Evolutionary conservation across 148 eudicot species (phyloP).

Genomic region (Vaccinium darrowii): DNA sequence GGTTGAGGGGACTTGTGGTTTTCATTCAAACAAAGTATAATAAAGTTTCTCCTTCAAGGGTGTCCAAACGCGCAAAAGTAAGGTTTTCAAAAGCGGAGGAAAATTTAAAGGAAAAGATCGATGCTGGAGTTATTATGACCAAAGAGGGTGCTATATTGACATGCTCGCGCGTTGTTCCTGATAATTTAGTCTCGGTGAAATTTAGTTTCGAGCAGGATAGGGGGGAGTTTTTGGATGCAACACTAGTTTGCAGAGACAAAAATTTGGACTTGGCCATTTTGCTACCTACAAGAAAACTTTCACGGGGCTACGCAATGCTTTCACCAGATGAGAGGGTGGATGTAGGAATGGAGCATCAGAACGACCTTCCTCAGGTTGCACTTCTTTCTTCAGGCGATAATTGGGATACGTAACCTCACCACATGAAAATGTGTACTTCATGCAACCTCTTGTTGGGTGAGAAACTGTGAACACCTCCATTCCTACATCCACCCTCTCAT

Average conservation of each 20-base stretch:
- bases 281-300: neutral
- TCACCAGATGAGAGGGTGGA: neutral
- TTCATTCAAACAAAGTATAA: neutral
- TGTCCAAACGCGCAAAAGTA: too few species aligned
- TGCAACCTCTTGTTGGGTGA: too few species aligned
- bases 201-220: neutral
- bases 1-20: neutral
- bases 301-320: neutral
- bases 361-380: too few species aligned
- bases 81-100: too few species aligned
- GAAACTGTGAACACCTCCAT: too few species aligned
- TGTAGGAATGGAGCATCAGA: neutral
- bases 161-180: neutral
- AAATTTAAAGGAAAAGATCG: neutral
- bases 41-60: too few species aligned
- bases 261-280: neutral
- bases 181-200: neutral
- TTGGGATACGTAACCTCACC: too few species aligned
- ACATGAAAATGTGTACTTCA: too few species aligned
- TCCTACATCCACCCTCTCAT: neutral
- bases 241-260: too few species aligned
- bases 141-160: neutral
- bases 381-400: too few species aligned
- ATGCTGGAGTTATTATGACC: neutral
- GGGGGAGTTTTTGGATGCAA: neutral